phyloP scores from a whole-genome alignment of 1,284 basidiomycete species.

The Boletus mariae region DNA sequence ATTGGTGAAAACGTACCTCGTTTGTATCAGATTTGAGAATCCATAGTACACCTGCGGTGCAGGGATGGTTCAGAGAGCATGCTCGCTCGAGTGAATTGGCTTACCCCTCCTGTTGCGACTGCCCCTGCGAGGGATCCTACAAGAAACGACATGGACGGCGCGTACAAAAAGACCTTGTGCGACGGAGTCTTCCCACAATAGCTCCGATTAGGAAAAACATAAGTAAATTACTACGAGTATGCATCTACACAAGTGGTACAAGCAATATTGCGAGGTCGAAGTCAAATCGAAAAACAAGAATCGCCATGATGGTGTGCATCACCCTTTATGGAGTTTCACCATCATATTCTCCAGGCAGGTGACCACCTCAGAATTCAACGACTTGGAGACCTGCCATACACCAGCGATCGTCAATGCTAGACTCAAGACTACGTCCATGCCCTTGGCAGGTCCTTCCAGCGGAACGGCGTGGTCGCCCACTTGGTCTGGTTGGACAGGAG shows the following conservation, averaged over 20 bases:
- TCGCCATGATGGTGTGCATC: constrained; percentile 4
- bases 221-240: constrained; percentile 1
- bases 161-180: too few species aligned
- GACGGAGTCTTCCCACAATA: neutral
- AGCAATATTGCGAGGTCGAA: neutral
- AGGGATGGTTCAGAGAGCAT: neutral
- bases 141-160: constrained; percentile 44
- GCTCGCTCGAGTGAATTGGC: constrained; percentile 13
- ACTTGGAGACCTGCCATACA: constrained; percentile 24
- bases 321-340: constrained; percentile 27
- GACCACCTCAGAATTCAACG: constrained; percentile 9
- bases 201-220: constrained; percentile 1
- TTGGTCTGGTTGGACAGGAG: constrained; percentile 19
- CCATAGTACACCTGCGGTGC: constrained; percentile 53
- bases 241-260: constrained; percentile 7
- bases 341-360: constrained; percentile 22
- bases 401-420: constrained; percentile 1
- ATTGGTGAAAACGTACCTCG: constrained; percentile 38
- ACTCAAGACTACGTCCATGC: constrained; percentile 25
- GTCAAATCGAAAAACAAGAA: neutral
- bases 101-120: constrained; percentile 53
- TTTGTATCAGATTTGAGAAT: constrained; percentile 55
- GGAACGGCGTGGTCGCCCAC: constrained; percentile 26
- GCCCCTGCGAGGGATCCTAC: constrained; percentile 56
- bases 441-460: constrained; percentile 22